Evolutionary conservation across 164 flowering plant species (phyloP).

Genomic region (Litsea cubeba): DNA sequence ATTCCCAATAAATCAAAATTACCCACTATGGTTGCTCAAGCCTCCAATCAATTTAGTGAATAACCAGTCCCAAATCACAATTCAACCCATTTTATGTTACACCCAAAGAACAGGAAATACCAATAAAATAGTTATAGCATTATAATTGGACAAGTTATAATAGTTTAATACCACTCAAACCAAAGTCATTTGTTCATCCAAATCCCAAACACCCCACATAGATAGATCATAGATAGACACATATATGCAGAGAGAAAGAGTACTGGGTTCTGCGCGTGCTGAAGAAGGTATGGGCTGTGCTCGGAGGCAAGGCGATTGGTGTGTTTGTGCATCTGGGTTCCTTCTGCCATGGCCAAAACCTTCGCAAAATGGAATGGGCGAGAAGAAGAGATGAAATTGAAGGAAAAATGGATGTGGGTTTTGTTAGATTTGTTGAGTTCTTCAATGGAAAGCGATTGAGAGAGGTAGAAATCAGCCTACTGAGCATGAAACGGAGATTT

Average conservation of each 20-base stretch:
- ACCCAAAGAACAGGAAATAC: too few relatives aligned
- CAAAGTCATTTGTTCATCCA: too few relatives aligned
- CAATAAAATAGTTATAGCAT: too few relatives aligned
- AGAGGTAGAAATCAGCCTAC: conserved; percentile 18
- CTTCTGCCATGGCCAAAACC: conserved; percentile 58
- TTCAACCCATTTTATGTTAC: too few relatives aligned
- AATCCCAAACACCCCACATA: too few relatives aligned
- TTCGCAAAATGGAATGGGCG: conserved; percentile 30
- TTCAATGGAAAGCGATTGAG: conserved; percentile 12
- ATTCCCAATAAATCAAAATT: too few relatives aligned
- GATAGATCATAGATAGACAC: too few relatives aligned
- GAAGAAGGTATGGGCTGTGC: conserved; percentile 96
- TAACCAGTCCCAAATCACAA: too few relatives aligned
- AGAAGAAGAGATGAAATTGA: conserved; percentile 11
- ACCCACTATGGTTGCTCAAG: too few relatives aligned
- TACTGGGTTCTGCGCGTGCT: conserved; percentile 93
- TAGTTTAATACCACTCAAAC: too few relatives aligned
- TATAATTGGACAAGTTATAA: too few relatives aligned
- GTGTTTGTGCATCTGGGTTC: conserved; percentile 32
- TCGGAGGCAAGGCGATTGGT: conserved; percentile 81
- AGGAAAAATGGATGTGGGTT: conserved; percentile 8
- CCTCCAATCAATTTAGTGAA: too few relatives aligned
- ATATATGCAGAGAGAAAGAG: not conserved
- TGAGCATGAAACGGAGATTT: conserved; percentile 18
- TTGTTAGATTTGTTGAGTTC: conserved; percentile 1